phyloP scores from a whole-genome alignment of 1,284 basidiomycete species.

The Cutaneotrichosporon sp. region DNA sequence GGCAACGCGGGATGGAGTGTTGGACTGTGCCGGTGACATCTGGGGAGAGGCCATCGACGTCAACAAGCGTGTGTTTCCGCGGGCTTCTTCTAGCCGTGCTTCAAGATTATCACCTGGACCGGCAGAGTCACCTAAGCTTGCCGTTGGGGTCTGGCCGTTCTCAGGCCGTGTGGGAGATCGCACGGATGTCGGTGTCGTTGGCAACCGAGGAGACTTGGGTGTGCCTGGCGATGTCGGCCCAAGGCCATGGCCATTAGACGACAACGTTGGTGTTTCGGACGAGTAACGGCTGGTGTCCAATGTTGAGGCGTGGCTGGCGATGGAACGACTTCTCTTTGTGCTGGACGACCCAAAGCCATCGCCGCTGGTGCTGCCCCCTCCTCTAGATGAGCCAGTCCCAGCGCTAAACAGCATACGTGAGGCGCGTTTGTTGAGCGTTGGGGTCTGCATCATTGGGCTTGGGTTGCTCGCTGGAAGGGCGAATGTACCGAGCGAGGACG shows the following conservation, averaged over 20 bases:
- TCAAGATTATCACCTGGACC: slow-evolving; percentile 55
- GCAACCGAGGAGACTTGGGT: slow-evolving; percentile 5
- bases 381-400: slow-evolving; percentile 30
- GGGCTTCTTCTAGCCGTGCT: slow-evolving; percentile 66
- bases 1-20: slow-evolving; percentile 14
- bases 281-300: slow-evolving; percentile 22
- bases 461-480: neutral
- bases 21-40: neutral
- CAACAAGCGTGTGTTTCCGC: slow-evolving; percentile 66
- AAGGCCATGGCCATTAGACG: slow-evolving; percentile 12
- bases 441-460: slow-evolving; percentile 1
- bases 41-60: slow-evolving; percentile 12
- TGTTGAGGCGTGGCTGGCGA: slow-evolving; percentile 30
- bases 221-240: neutral
- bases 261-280: slow-evolving; percentile 10
- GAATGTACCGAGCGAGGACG: neutral
- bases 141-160: neutral
- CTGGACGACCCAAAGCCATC: slow-evolving; percentile 31
- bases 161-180: neutral
- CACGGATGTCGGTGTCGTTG: neutral
- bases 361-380: slow-evolving; percentile 2
- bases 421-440: slow-evolving; percentile 6
- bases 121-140: too few species aligned
- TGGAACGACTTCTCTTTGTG: slow-evolving; percentile 25
- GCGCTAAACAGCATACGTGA: slow-evolving; percentile 36